These are phyloP conservation scores for Sodiomyces alkalinus DNA, from an alignment of 2,329 filamentous ascomycete genomes.

Conservation along the genomic window DNA sequence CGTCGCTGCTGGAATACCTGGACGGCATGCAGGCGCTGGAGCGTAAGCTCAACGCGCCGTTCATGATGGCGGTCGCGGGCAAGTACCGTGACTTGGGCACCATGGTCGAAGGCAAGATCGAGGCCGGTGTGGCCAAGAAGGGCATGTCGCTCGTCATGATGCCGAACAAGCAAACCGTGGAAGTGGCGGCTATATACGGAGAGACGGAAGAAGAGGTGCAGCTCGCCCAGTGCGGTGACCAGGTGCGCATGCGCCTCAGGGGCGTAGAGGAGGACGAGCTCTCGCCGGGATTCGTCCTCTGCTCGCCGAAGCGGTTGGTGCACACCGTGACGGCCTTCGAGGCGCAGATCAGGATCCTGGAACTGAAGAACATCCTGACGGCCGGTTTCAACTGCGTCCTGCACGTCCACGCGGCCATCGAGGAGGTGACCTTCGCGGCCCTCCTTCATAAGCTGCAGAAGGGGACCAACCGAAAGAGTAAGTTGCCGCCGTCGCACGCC, in stretches of 20 bases:
- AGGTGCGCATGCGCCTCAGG: constrained; percentile 80
- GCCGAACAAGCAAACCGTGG: constrained; percentile 75
- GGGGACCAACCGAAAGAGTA: constrained; percentile 85
- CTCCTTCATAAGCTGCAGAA: constrained; percentile 92
- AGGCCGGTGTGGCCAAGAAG: constrained; percentile 89
- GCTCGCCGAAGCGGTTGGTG: constrained; percentile 83
- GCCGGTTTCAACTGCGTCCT: constrained; percentile 97
- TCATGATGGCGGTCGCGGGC: constrained; percentile 96
- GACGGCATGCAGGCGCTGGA: constrained; percentile 85
- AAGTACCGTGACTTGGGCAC: constrained; percentile 98
- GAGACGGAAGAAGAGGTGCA: constrained; percentile 89
- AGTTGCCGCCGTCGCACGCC: constrained; percentile 82
- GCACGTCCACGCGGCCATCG: constrained; percentile 92
- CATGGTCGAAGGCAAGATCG: constrained; percentile 94
- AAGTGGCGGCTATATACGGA: constrained; percentile 75
- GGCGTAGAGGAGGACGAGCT: constrained; percentile 98
- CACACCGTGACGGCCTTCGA: constrained; percentile 85
- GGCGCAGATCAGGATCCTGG: constrained; percentile 89
- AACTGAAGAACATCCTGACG: constrained; percentile 84
- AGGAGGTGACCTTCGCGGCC: constrained; percentile 84
- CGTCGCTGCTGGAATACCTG: constrained; percentile 88
- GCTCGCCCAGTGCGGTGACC: constrained; percentile 78
- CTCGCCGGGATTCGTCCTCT: constrained; percentile 86
- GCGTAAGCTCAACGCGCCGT: constrained; percentile 90
- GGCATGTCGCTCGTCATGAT: constrained; percentile 78